These are phyloP conservation scores for Candida caryicola DNA, from an alignment of 805 yeast species.

Conservation along the genomic window DNA sequence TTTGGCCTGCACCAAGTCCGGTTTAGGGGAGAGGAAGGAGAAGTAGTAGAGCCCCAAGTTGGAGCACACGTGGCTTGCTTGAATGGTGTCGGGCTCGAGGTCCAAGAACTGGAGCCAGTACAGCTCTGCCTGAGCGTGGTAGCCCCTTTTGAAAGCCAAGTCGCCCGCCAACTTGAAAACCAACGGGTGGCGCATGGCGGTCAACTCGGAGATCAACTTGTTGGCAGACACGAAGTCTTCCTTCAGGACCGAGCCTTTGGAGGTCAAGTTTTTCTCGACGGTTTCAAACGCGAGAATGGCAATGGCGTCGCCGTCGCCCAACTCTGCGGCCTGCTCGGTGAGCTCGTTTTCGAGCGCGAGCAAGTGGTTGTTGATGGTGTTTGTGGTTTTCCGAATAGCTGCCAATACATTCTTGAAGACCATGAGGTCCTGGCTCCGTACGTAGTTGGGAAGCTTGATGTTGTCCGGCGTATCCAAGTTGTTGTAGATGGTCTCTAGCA, in stretches of 20 bases:
- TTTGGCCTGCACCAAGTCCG: conserved; percentile 53
- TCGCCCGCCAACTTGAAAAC: conserved; percentile 81
- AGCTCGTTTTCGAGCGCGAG: conserved; percentile 66
- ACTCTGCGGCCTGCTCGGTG: conserved; percentile 79
- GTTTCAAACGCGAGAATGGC: conserved; percentile 69
- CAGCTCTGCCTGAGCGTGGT: conserved; percentile 51
- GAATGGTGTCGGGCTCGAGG: conserved; percentile 53
- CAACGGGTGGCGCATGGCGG: conserved; percentile 63
- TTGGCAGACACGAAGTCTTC: conserved; percentile 68
- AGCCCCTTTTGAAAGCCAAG: conserved; percentile 52
- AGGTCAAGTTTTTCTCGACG: conserved; percentile 27
- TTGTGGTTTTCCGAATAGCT: conserved; percentile 58
- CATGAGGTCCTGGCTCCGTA: conserved; percentile 60
- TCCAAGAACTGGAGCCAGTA: conserved; percentile 59
- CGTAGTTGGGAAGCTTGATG: conserved; percentile 43
- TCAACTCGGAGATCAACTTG: conserved; percentile 53
- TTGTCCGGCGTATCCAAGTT: conserved; percentile 40
- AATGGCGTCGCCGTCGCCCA: conserved; percentile 80
- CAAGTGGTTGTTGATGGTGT: conserved; percentile 53
- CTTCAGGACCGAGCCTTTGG: conserved; percentile 20
- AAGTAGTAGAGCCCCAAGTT: conserved; percentile 63
- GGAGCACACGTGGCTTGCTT: conserved; percentile 71
- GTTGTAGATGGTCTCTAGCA: conserved; percentile 50
- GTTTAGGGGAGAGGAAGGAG: conserved; percentile 33
- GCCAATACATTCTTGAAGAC: conserved; percentile 64